Conservation (phyloP, 257 asterid genomes). For the Solanum etuberosum region DNA sequence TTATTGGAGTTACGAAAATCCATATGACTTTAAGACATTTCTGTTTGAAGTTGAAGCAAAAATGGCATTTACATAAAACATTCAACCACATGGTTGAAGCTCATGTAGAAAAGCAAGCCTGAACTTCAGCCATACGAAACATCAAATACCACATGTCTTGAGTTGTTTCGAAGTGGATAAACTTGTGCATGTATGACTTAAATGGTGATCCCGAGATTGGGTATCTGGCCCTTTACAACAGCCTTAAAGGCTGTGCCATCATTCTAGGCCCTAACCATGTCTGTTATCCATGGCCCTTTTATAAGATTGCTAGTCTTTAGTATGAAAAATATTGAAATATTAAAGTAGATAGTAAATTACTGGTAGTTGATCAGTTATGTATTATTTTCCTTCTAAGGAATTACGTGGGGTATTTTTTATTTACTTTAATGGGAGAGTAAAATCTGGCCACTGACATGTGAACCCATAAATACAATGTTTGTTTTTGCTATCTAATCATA, state of each 20-base stretch:
- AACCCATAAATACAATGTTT: neutral
- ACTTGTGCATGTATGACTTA: neutral
- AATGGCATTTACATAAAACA: neutral
- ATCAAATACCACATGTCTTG: neutral
- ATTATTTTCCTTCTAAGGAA: neutral
- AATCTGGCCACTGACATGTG: neutral
- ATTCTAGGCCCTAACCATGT: neutral
- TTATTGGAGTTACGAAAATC: too few species aligned
- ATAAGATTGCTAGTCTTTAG: neutral
- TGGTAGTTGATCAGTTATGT: neutral
- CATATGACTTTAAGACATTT: neutral
- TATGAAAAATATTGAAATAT: neutral
- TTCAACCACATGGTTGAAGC: neutral
- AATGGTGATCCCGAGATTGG: neutral
- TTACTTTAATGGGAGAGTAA: neutral
- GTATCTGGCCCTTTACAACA: neutral
- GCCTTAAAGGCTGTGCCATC: too few species aligned
- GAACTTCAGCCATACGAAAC: neutral
- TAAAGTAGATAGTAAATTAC: neutral
- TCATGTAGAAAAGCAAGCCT: neutral
- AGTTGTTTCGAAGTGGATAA: neutral
- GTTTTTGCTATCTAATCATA: neutral
- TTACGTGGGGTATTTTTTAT: neutral
- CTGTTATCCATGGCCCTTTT: neutral
- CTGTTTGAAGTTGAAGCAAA: neutral